Percentiles rank a stretch among this genome's conserved stretches.
Evolutionary conservation across 2,329 filamentous ascomycete species (phyloP).

Genomic region (Trichoderma brevicompactum): DNA sequence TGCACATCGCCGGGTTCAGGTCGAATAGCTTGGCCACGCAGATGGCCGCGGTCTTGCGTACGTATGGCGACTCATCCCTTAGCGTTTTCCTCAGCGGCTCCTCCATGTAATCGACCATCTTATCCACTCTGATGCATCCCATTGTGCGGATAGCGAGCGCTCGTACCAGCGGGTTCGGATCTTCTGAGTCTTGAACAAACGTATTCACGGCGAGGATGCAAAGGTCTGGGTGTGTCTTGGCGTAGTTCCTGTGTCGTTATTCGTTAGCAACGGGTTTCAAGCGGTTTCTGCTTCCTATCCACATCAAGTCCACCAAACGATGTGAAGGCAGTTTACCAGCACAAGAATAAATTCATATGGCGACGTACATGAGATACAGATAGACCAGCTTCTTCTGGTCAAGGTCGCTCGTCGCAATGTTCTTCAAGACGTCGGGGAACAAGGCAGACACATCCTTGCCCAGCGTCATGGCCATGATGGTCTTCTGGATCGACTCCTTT

Average conservation of each 20-base stretch:
- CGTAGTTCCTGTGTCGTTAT: slow-evolving; percentile 78
- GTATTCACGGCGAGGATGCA: slow-evolving; percentile 99
- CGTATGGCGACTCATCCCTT: slow-evolving; percentile 96
- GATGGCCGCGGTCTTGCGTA: slow-evolving; percentile 96
- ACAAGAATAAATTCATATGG: neutral
- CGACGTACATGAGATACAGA: slow-evolving; percentile 86
- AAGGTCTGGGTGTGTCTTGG: slow-evolving; percentile 96
- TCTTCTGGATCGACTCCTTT: slow-evolving; percentile 99
- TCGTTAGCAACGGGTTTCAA: neutral
- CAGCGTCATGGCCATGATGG: slow-evolving; percentile 99
- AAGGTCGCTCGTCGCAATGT: slow-evolving; percentile 91
- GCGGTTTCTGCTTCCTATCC: neutral
- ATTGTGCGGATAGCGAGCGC: slow-evolving; percentile 96
- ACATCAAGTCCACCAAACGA: neutral
- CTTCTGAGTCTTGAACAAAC: slow-evolving; percentile 98
- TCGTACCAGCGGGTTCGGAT: slow-evolving; percentile 93
- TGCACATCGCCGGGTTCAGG: slow-evolving; percentile 85
- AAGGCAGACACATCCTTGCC: slow-evolving; percentile 97
- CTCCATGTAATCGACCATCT: slow-evolving; percentile 99
- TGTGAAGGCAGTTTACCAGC: neutral
- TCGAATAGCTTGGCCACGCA: slow-evolving; percentile 98
- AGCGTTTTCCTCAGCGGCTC: slow-evolving; percentile 95
- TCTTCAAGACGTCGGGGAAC: slow-evolving; percentile 97
- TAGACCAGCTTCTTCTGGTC: slow-evolving; percentile 99
- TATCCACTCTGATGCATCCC: slow-evolving; percentile 97